phyloP scores from a whole-genome alignment of 176 grass and related monocot genomes.

The Saccharum officinarum region DNA sequence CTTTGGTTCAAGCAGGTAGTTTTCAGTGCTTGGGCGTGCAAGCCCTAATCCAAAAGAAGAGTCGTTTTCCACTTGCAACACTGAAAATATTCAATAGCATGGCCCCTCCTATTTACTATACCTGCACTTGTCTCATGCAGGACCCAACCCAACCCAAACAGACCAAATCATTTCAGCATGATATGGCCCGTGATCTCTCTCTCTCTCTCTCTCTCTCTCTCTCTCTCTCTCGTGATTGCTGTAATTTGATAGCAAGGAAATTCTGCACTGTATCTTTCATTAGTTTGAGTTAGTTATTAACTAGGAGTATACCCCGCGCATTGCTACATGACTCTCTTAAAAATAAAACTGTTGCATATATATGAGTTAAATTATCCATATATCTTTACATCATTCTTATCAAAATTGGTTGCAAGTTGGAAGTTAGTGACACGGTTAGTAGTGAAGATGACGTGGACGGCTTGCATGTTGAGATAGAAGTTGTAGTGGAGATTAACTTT shows the following conservation, averaged over 20 bases:
- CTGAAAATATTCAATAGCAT: constrained; percentile 5
- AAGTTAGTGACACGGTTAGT: no score
- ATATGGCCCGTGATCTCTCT: constrained; percentile 60
- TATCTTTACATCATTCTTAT: no score
- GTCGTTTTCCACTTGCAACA: constrained; percentile 43
- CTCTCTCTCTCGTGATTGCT: not conserved
- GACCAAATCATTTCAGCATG: constrained; percentile 65
- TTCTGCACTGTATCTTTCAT: not conserved
- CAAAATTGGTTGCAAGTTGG: no score
- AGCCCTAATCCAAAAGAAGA: constrained; percentile 31
- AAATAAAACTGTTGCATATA: no score
- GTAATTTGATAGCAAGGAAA: not conserved
- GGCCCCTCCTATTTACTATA: constrained; percentile 27
- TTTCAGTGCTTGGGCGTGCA: constrained; percentile 25
- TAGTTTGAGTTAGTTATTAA: not conserved
- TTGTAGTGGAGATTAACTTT: no score
- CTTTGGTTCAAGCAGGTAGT: not conserved
- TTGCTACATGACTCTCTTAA: no score
- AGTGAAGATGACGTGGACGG: no score
- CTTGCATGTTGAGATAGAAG: no score
- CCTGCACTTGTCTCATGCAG: constrained; percentile 33
- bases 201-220: constrained; percentile 32
- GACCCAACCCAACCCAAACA: constrained; percentile 46
- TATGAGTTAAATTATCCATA: no score
- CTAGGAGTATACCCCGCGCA: no score